A percentile compares a stretch with the other conserved stretches of the same genome.
phyloP scores from a whole-genome alignment of 78 protist genomes.

The Guillardia theta region DNA sequence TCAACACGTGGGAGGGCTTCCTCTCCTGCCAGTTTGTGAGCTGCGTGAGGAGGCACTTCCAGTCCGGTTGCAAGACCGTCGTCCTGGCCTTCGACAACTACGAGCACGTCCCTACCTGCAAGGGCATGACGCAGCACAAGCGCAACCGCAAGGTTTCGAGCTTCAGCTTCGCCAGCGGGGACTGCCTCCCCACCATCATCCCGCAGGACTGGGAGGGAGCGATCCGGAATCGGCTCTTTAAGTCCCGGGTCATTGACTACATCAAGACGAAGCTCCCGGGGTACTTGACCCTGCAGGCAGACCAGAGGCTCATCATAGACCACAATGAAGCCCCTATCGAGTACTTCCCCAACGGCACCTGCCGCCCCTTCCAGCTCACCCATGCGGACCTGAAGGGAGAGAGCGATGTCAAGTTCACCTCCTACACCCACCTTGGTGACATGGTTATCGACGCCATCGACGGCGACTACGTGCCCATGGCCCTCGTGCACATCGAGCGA shows the following conservation, averaged over 20 bases:
- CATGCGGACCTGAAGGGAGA: not conserved
- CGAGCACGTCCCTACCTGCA: not conserved
- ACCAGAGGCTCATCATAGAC: not conserved
- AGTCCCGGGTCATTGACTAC: not conserved
- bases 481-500: not conserved
- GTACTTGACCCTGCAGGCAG: not conserved
- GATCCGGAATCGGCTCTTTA: not conserved
- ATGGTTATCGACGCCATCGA: not conserved
- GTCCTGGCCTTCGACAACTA: conserved; percentile 23
- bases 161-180: not conserved
- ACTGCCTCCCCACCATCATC: not conserved
- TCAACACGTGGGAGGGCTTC: not conserved
- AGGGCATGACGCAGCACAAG: not conserved
- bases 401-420: not conserved
- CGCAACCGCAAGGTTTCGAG: not conserved
- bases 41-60: not conserved
- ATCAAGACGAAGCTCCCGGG: not conserved
- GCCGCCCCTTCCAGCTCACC: not conserved
- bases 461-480: not conserved
- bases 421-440: not conserved
- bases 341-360: not conserved
- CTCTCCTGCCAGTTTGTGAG: not conserved
- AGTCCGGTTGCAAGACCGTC: not conserved
- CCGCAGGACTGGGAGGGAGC: not conserved
- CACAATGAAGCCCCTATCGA: not conserved